Conservation (phyloP, 352 stramenopile species). For the Phytophthora sansomeana region DNA sequence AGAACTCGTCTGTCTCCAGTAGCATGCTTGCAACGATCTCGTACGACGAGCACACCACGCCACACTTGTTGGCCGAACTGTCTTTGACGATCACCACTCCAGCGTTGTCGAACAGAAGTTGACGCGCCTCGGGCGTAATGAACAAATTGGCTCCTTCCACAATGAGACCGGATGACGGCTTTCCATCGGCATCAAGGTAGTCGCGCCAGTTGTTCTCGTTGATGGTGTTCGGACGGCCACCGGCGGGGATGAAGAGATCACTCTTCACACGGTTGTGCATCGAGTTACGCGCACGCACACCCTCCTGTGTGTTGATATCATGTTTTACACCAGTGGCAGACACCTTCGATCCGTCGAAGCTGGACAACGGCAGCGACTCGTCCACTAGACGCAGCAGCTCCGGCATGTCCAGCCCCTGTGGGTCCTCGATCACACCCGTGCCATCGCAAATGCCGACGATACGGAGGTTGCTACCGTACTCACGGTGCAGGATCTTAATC, state of each 20-base stretch:
- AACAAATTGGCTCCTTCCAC: slow-evolving; percentile 90
- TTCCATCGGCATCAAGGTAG: slow-evolving; percentile 71
- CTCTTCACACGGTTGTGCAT: slow-evolving; percentile 97
- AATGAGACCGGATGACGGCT: slow-evolving; percentile 85
- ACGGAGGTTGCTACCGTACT: slow-evolving; percentile 94
- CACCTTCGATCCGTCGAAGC: slow-evolving; percentile 66
- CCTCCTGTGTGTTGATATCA: slow-evolving; percentile 75
- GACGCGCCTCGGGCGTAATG: slow-evolving; percentile 82
- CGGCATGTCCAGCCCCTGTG: slow-evolving; percentile 92
- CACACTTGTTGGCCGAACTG: slow-evolving; percentile 93
- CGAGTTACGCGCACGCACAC: slow-evolving; percentile 95
- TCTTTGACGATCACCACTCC: slow-evolving; percentile 98
- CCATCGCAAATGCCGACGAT: slow-evolving; percentile 93
- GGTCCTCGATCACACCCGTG: slow-evolving; percentile 95
- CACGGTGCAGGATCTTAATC: slow-evolving; percentile 97
- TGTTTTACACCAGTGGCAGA: slow-evolving; percentile 72
- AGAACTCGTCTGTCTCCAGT: slow-evolving; percentile 96
- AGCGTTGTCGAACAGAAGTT: slow-evolving; percentile 95
- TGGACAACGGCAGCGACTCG: slow-evolving; percentile 88
- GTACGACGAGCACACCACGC: slow-evolving; percentile 87
- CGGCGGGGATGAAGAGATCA: slow-evolving; percentile 86
- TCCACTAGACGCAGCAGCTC: slow-evolving; percentile 96
- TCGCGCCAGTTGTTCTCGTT: slow-evolving; percentile 89
- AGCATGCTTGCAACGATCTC: slow-evolving; percentile 95
- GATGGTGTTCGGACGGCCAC: slow-evolving; percentile 84